Conservation (phyloP, 768 basidiomycete genomes). For the Agaricus subrufescens region DNA sequence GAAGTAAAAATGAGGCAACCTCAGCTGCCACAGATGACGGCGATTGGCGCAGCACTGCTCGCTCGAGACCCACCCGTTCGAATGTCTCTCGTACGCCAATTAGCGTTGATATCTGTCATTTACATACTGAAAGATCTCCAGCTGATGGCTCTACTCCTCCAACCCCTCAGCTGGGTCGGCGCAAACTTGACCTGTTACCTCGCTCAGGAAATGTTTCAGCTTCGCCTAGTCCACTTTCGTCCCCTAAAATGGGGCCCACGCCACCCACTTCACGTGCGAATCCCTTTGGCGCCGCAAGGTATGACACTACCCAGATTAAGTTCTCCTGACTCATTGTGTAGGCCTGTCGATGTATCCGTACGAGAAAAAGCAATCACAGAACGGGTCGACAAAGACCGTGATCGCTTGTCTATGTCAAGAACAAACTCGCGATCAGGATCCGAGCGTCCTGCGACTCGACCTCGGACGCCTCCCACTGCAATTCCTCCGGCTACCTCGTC, state of each 20-base stretch:
- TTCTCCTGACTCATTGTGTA: slow-evolving; percentile 20
- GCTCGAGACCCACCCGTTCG: slow-evolving; percentile 35
- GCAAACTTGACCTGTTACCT: slow-evolving; percentile 83
- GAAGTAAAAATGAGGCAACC: slow-evolving; percentile 49
- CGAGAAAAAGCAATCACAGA: slow-evolving; percentile 75
- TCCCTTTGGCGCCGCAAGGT: slow-evolving; percentile 90
- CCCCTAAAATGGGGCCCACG: slow-evolving; percentile 63
- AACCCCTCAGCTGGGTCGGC: slow-evolving; percentile 73
- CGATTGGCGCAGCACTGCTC: slow-evolving; percentile 64
- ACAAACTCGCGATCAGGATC: slow-evolving; percentile 46
- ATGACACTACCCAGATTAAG: slow-evolving; percentile 15
- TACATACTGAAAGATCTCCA: slow-evolving; percentile 22
- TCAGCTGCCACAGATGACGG: slow-evolving; percentile 49
- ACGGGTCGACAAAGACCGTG: slow-evolving; percentile 64
- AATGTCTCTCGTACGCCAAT: slow-evolving; percentile 58
- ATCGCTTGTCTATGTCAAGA: slow-evolving; percentile 48
- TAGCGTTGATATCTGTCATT: slow-evolving; percentile 8
- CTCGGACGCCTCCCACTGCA: slow-evolving; percentile 28
- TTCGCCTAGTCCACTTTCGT: slow-evolving; percentile 70
- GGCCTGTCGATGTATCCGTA: slow-evolving; percentile 79
- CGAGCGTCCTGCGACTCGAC: slow-evolving; percentile 35
- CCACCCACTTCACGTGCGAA: slow-evolving; percentile 46
- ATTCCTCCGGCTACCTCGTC: slow-evolving; percentile 23
- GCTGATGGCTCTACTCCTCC: slow-evolving; percentile 73
- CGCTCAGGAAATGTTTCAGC: slow-evolving; percentile 65